phyloP scores from a whole-genome alignment of 805 yeast species.

The Cyberlindnera bimundalis region DNA sequence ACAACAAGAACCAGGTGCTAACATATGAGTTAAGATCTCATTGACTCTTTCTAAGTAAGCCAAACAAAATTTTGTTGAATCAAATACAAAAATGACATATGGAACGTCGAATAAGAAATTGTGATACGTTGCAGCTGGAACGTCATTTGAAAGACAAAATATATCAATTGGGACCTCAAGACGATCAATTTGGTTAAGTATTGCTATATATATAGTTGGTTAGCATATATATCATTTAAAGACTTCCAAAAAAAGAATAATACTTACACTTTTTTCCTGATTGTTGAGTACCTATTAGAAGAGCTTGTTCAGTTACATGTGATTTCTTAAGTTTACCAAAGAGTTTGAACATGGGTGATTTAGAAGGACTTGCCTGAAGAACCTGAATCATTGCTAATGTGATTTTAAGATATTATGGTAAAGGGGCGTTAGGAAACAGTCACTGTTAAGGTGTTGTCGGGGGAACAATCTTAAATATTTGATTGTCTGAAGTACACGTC shows the following conservation, averaged over 20 bases:
- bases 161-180: slow-evolving; percentile 17
- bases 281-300: slow-evolving; percentile 19
- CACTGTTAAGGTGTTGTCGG: too few relatives aligned
- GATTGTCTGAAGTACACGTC: too few relatives aligned
- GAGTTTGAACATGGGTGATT: slow-evolving; percentile 7
- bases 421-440: background rate
- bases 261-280: slow-evolving; percentile 21
- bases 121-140: slow-evolving; percentile 18
- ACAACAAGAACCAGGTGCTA: slow-evolving; percentile 7
- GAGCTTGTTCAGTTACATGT: slow-evolving; percentile 8
- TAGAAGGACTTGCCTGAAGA: slow-evolving; percentile 18
- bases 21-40: slow-evolving; percentile 7
- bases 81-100: slow-evolving; percentile 20
- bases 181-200: slow-evolving; percentile 14
- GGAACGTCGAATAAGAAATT: slow-evolving; percentile 22
- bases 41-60: slow-evolving; percentile 13
- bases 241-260: too few relatives aligned
- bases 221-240: slow-evolving; percentile 3
- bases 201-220: slow-evolving; percentile 12
- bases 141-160: slow-evolving; percentile 20
- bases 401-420: too few relatives aligned
- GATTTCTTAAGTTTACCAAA: slow-evolving; percentile 2
- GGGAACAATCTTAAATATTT: too few relatives aligned
- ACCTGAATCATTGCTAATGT: slow-evolving; percentile 18
- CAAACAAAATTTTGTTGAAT: slow-evolving; percentile 17